Evolutionary conservation across 768 basidiomycete species (phyloP).

Genomic region (Rhizopogon vulgaris): DNA sequence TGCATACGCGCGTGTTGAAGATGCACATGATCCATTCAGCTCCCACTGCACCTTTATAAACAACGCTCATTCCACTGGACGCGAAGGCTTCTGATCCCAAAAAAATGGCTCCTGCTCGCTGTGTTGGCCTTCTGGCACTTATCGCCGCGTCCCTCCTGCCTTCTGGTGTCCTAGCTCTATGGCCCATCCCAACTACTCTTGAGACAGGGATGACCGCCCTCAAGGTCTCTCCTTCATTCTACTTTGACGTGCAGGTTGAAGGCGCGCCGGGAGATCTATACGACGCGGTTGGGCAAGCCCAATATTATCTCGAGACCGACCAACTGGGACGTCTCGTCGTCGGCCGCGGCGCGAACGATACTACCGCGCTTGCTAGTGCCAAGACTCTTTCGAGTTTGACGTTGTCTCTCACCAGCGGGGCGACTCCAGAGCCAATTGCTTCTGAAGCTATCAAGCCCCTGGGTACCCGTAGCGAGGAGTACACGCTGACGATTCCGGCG

Average conservation of each 20-base stretch:
- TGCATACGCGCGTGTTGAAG: neutral
- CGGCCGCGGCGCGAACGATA: slow-evolving; percentile 31
- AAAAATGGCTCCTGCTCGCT: slow-evolving; percentile 4
- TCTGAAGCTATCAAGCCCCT: slow-evolving; percentile 29
- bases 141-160: slow-evolving; percentile 2
- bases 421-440: slow-evolving; percentile 22
- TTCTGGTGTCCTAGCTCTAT: slow-evolving; percentile 13
- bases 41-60: neutral
- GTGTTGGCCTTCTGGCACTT: slow-evolving; percentile 9
- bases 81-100: neutral
- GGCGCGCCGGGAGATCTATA: slow-evolving; percentile 27
- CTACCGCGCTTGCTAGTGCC: slow-evolving; percentile 20
- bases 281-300: slow-evolving; percentile 27
- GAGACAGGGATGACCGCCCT: slow-evolving; percentile 22
- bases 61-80: neutral
- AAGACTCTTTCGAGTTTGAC: slow-evolving; percentile 18
- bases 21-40: neutral
- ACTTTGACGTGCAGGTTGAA: slow-evolving; percentile 19
- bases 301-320: slow-evolving; percentile 28
- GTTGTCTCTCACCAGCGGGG: slow-evolving; percentile 17
- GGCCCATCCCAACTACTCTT: slow-evolving; percentile 27
- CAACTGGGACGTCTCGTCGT: slow-evolving; percentile 34
- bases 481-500: slow-evolving; percentile 33
- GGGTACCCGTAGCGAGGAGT: slow-evolving; percentile 38
- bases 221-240: slow-evolving; percentile 19